A percentile compares a stretch with the other conserved stretches of the same genome.
phyloP scores from a whole-genome alignment of 2,329 filamentous ascomycete species.

The Colletotrichum theobromicola region DNA sequence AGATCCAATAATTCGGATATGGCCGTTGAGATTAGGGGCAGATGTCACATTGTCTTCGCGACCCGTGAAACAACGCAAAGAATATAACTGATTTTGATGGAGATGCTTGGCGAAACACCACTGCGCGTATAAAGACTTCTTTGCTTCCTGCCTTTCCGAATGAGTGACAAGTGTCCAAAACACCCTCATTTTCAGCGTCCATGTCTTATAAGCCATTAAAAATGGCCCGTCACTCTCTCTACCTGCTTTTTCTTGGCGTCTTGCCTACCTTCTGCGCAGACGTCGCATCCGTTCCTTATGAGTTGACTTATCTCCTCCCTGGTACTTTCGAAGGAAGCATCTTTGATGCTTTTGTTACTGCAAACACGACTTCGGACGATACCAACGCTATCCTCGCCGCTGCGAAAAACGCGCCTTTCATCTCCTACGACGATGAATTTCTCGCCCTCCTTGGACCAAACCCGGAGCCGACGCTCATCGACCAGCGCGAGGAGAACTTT shows the following conservation, averaged over 20 bases:
- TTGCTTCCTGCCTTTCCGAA: background rate
- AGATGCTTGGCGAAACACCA: background rate
- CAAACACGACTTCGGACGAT: background rate
- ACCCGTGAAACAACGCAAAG: background rate
- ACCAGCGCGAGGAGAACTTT: background rate
- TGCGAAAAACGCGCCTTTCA: background rate
- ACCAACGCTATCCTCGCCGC: background rate
- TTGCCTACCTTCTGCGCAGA: background rate
- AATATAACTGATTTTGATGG: background rate
- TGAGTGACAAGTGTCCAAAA: background rate
- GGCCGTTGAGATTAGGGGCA: background rate
- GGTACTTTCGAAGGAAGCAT: background rate
- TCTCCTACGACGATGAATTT: background rate
- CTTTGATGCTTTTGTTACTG: background rate
- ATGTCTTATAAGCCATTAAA: background rate
- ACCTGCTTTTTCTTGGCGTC: background rate
- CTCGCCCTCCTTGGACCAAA: background rate
- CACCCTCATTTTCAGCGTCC: background rate
- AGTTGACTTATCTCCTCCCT: background rate
- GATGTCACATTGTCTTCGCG: background rate
- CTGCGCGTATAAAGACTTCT: background rate
- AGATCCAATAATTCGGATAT: background rate
- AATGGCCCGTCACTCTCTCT: background rate
- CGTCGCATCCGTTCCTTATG: background rate
- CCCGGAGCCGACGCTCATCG: background rate